Evolutionary conservation across 208 protist species (phyloP).

Genomic region (Lotmaria passim): DNA sequence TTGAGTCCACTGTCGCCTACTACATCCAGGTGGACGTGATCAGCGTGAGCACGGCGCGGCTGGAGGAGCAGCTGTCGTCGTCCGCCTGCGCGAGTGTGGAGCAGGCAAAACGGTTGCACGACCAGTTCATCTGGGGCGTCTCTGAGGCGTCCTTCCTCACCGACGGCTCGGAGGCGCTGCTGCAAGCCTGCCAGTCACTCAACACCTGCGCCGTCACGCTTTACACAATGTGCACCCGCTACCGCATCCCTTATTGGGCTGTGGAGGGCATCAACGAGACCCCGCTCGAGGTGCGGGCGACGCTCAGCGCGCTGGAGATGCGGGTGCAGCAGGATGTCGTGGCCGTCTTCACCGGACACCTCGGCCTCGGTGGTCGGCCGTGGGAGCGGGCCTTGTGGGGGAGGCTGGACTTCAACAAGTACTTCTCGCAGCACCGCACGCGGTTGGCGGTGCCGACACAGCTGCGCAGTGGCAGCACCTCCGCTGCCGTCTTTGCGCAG

Average conservation of each 20-base stretch:
- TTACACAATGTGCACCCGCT: slow-evolving; percentile 65
- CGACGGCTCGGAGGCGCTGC: slow-evolving; percentile 50
- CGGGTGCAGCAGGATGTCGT: slow-evolving; percentile 73
- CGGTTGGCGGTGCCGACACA: neutral
- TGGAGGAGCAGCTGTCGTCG: slow-evolving; percentile 40
- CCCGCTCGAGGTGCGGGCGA: slow-evolving; percentile 70
- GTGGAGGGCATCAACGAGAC: slow-evolving; percentile 61
- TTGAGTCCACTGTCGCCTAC: slow-evolving; percentile 63
- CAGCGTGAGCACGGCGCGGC: slow-evolving; percentile 43
- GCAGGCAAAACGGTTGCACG: slow-evolving; percentile 74
- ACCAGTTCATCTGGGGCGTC: slow-evolving; percentile 78
- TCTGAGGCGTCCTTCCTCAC: slow-evolving; percentile 76
- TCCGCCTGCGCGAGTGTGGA: slow-evolving; percentile 65
- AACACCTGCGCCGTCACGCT: slow-evolving; percentile 49
- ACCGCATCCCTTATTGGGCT: slow-evolving; percentile 75
- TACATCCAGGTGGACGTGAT: slow-evolving; percentile 87
- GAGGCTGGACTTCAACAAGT: slow-evolving; percentile 82
- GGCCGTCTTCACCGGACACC: slow-evolving; percentile 61
- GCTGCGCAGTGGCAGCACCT: slow-evolving; percentile 3
- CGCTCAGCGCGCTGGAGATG: slow-evolving; percentile 68
- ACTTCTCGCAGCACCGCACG: slow-evolving; percentile 43
- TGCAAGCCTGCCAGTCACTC: slow-evolving; percentile 55
- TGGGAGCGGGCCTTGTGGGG: slow-evolving; percentile 78
- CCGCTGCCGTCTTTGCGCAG: slow-evolving; percentile 8
- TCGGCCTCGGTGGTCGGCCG: slow-evolving; percentile 50